These are phyloP conservation scores for Paraurostyla sp. DNA, from an alignment of 73 alveolate species.

Conservation along the genomic window DNA sequence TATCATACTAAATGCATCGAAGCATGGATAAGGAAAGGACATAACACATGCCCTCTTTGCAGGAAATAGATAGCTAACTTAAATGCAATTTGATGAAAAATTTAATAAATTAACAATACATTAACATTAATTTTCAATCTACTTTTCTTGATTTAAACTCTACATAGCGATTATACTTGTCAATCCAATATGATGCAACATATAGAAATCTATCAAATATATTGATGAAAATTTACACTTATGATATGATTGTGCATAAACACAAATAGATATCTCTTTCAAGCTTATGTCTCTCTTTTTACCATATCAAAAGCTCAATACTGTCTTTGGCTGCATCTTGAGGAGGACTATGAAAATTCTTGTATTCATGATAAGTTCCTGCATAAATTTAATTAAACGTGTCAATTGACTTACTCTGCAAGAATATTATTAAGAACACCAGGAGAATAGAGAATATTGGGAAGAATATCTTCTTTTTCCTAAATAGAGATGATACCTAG, in stretches of 20 bases:
- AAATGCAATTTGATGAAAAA: not conserved
- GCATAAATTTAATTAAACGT: not conserved
- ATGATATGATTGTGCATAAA: not conserved
- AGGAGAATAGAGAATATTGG: not conserved
- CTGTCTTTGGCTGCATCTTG: not conserved
- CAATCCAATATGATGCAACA: conserved; percentile 16
- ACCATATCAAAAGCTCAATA: conserved; percentile 11
- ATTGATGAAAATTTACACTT: too few relatives aligned
- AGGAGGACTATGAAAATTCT: not conserved
- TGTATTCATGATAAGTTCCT: not conserved
- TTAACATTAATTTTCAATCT: not conserved
- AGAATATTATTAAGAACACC: not conserved
- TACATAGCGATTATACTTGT: conserved; percentile 15
- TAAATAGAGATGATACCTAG: not conserved
- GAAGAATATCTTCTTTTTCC: not conserved
- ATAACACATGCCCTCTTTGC: conserved; percentile 82
- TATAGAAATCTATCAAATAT: not conserved
- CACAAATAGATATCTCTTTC: conserved; percentile 37
- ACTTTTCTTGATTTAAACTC: not conserved
- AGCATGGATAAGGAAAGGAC: conserved; percentile 81
- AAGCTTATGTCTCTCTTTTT: not conserved
- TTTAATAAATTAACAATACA: not conserved
- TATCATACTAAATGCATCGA: conserved; percentile 91
- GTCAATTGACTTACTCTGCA: conserved; percentile 3
- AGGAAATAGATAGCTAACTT: conserved; percentile 66